A percentile compares a stretch with the other conserved stretches of the same genome.
Conservation (phyloP, 2,329 filamentous ascomycete species). For the Ceratocystis destructans region DNA sequence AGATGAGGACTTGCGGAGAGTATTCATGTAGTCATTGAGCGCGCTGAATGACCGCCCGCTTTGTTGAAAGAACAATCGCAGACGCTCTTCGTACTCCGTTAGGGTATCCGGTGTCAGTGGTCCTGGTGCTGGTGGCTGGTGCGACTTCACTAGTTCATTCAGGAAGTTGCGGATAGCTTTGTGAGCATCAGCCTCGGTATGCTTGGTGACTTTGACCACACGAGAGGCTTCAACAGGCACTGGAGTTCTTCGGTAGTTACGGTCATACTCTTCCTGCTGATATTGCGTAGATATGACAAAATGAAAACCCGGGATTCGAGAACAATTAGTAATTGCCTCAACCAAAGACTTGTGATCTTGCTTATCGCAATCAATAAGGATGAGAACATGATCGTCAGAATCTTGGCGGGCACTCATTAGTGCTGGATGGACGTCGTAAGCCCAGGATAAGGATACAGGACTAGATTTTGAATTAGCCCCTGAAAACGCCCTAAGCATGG, state of each 20-base stretch:
- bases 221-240: too few species aligned
- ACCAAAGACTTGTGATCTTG: background rate
- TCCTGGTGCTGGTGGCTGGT: background rate
- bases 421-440: background rate
- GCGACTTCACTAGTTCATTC: background rate
- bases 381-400: background rate
- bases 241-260: too few species aligned
- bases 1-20: background rate
- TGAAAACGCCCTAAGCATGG: background rate
- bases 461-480: background rate
- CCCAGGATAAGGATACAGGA: background rate
- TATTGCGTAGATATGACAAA: background rate
- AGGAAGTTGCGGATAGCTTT: background rate
- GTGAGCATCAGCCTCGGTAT: background rate
- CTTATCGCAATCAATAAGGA: background rate
- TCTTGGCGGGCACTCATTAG: background rate
- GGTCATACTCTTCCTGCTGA: background rate
- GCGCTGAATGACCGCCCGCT: constrained; percentile 2
- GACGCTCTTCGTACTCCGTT: background rate
- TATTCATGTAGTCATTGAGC: background rate
- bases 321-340: background rate
- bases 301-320: background rate
- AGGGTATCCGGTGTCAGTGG: background rate
- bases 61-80: background rate
- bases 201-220: background rate